Evolutionary conservation across 106 monocot genomes (phyloP).

Genomic region (Chionographis japonica): DNA sequence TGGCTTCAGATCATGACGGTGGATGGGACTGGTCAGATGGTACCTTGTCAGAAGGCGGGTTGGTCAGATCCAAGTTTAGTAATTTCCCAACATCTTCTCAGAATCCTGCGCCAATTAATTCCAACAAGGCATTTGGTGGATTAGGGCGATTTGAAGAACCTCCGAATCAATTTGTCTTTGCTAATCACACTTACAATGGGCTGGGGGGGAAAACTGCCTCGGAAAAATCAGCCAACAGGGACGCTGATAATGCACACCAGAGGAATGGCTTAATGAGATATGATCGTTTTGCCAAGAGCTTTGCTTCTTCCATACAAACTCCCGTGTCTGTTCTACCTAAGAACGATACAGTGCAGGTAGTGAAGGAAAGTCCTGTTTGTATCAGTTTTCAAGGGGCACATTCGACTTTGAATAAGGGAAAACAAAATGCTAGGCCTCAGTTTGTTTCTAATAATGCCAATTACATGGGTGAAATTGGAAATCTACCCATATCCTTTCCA

Average conservation of each 20-base stretch:
- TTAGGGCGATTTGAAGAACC: slow-evolving; percentile 24
- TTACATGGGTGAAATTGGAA: slow-evolving; percentile 3
- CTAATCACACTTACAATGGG: slow-evolving; percentile 7
- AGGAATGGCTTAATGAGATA: slow-evolving; percentile 9
- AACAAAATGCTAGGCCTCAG: slow-evolving; percentile 18
- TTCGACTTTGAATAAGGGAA: slow-evolving; percentile 8
- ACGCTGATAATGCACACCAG: slow-evolving; percentile 11
- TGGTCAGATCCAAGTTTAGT: slow-evolving; percentile 18
- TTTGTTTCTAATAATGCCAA: slow-evolving; percentile 13
- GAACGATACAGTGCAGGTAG: slow-evolving; percentile 4
- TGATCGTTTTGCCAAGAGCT: slow-evolving; percentile 7
- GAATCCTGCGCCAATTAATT: slow-evolving; percentile 12
- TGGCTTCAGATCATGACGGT: slow-evolving; percentile 35
- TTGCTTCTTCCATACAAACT: slow-evolving; percentile 9
- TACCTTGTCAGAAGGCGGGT: slow-evolving; percentile 7
- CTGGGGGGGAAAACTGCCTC: slow-evolving; percentile 3
- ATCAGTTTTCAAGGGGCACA: slow-evolving; percentile 8
- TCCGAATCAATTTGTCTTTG: slow-evolving; percentile 11
- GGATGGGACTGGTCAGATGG: slow-evolving; percentile 56
- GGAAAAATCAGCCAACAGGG: slow-evolving; percentile 15
- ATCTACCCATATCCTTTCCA: slow-evolving; percentile 13
- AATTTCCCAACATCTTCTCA: slow-evolving; percentile 11
- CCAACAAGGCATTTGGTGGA: slow-evolving; percentile 19
- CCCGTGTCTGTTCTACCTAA: slow-evolving; percentile 16
- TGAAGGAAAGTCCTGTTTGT: slow-evolving; percentile 17